Conservation (phyloP, 2,329 filamentous ascomycete genomes). For the Phyllosticta citribraziliensis region DNA sequence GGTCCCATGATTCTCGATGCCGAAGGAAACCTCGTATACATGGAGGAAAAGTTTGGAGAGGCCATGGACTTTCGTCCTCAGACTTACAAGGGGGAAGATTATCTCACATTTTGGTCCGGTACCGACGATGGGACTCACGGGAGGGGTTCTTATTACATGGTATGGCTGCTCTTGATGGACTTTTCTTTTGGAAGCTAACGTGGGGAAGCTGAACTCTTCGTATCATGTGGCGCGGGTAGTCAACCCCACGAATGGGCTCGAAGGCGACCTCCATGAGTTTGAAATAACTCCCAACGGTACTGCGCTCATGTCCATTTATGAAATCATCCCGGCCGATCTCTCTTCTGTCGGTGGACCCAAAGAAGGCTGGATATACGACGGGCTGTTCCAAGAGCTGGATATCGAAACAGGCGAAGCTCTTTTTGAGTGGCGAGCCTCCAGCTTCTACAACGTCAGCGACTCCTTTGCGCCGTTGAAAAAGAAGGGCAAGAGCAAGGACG, state of each 20-base stretch:
- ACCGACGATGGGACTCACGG: conserved; percentile 23
- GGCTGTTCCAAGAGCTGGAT: conserved; percentile 35
- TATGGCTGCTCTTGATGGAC: neutral
- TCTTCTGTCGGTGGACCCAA: conserved; percentile 23
- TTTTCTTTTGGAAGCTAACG: neutral
- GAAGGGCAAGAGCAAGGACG: conserved; percentile 20
- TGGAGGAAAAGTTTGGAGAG: conserved; percentile 18
- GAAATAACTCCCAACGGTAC: conserved; percentile 34
- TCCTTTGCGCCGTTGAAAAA: conserved; percentile 17
- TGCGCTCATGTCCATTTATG: conserved; percentile 35
- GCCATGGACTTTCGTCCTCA: conserved; percentile 22
- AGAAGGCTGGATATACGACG: conserved; percentile 34
- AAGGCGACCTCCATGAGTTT: conserved; percentile 36
- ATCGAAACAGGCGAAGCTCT: conserved; percentile 29
- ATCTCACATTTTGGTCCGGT: conserved; percentile 31
- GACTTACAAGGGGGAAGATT: conserved; percentile 23
- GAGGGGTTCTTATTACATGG: conserved; percentile 25
- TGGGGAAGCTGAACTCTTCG: conserved; percentile 10
- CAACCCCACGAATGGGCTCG: conserved; percentile 15
- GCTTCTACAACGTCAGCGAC: conserved; percentile 25
- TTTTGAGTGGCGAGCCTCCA: conserved; percentile 32
- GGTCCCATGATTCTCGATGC: conserved; percentile 27
- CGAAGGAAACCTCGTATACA: conserved; percentile 25
- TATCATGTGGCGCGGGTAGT: conserved; percentile 12
- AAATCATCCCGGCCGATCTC: conserved; percentile 30